Evolutionary conservation across 2,329 filamentous ascomycete genomes (phyloP), one percentile per base, ranked within the genome.

Genomic region (Aspergillus luchuensis): DNA sequence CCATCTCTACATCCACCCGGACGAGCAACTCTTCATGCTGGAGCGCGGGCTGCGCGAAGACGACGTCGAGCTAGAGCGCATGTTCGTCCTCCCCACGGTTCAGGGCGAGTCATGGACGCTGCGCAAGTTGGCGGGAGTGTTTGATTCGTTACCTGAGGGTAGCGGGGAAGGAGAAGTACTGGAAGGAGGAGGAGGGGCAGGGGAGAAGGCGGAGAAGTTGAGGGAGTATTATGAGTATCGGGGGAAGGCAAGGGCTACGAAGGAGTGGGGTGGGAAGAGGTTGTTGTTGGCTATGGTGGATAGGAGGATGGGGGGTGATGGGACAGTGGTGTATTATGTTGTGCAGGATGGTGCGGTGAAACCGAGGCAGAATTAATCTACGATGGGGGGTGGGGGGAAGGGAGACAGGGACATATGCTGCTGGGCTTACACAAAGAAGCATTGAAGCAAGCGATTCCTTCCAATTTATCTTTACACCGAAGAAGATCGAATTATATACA

Each of bases 301-400:
- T 68, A 72, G 74, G 61, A 72, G 72, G 2, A 74, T 75, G 69
- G 79, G 79, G 33, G 79, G 79, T 7, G 86, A 89, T 70, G 86
- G 86, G 45, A 89, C 87, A 1, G 80, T 88, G 30, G 84, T 87
- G 39, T 89, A 88, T 71, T 89, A 89, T 70, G 81, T 89, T 63
- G 79, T 88, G 52, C 85, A 87, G 66, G 86, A 88, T 69, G 86
- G 86, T 4, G 80, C 85, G 56, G 84, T 88, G 28, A 89, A 89
- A 74, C 86, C 86, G 11, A 77, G 86, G 63, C 86, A 88, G 73
- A 88, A 89, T 72, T 88, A 65, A 62, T 15, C 10, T 33, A 33
- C 11, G 30, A 30, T 10, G 3, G 28, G 28, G 8, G 2, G n/a
- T n/a, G n/a, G n/a, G 28, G 8, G 25, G 19, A 21, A 28, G 25